A percentile compares a stretch with the other conserved stretches of the same genome.
These are phyloP conservation scores for Casaregolazyma suthepensis DNA, from an alignment of 1,139 yeast species.

Conservation along the genomic window DNA sequence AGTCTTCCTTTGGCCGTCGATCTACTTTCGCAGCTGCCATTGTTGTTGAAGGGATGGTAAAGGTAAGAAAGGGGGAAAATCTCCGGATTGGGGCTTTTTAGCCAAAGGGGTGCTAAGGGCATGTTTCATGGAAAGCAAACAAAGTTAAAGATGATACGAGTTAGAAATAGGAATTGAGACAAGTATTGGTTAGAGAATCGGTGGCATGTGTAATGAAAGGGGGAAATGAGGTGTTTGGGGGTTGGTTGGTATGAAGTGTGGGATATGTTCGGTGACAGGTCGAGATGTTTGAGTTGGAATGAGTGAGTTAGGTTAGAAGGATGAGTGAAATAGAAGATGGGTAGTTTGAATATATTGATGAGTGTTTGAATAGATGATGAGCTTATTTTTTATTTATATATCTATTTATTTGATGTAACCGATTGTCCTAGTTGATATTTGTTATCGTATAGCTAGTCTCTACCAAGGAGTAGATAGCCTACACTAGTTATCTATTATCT, in stretches of 20 bases:
- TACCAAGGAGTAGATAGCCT: too few species aligned
- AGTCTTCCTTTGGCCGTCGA: constrained; percentile 4
- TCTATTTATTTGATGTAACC: too few species aligned
- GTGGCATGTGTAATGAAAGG: not conserved
- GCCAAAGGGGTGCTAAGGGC: not conserved
- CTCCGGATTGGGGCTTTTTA: not conserved
- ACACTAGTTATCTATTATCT: too few species aligned
- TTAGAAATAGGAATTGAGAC: not conserved
- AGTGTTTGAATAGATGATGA: too few species aligned
- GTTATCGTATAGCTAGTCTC: not conserved
- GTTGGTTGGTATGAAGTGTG: not conserved
- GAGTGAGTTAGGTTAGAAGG: too few species aligned
- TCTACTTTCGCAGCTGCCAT: not conserved
- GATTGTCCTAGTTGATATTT: too few species aligned
- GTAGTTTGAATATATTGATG: too few species aligned
- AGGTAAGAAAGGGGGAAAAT: not conserved
- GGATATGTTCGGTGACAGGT: not conserved
- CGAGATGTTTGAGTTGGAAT: not conserved
- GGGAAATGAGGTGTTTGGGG: not conserved
- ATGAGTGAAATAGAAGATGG: too few species aligned
- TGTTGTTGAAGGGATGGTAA: not conserved
- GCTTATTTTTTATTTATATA: too few species aligned
- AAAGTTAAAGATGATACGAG: not conserved
- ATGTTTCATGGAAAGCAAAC: not conserved
- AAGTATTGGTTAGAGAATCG: not conserved